Conservation (phyloP, 164 flowering plant species). For the Cinnamomum micranthum region DNA sequence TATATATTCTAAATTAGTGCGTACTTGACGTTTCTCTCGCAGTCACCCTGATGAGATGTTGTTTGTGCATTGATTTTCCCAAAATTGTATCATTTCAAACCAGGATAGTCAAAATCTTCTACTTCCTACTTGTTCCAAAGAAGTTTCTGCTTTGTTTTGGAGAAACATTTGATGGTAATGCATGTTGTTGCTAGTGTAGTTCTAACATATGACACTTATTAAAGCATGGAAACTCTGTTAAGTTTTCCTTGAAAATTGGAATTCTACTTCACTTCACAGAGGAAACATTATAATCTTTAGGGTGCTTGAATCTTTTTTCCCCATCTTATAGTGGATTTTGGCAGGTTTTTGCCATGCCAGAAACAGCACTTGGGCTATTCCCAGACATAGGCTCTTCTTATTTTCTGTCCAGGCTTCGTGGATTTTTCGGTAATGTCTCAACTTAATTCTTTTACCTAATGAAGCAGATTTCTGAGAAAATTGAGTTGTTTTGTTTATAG, state of each 20-base stretch:
- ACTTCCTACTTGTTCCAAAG: too few species aligned
- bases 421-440: conserved; percentile 65
- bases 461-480: not conserved
- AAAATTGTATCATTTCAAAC: not conserved
- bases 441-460: not conserved
- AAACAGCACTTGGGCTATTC: conserved; percentile 87
- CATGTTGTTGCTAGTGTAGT: not conserved
- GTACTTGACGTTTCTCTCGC: not conserved
- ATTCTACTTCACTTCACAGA: not conserved
- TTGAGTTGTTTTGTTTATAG: too few species aligned
- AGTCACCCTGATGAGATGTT: not conserved
- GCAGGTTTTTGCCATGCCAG: conserved; percentile 98
- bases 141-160: too few species aligned
- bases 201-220: not conserved
- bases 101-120: not conserved
- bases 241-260: not conserved
- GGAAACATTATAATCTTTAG: not conserved
- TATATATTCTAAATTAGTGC: too few species aligned
- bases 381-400: conserved; percentile 95
- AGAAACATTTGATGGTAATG: too few species aligned
- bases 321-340: conserved; percentile 4
- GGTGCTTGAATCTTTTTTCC: not conserved
- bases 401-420: conserved; percentile 82
- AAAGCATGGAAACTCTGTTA: not conserved
- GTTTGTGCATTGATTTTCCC: not conserved